Evolutionary conservation across 257 asterid species (phyloP).

Genomic region (Pogostemon cablin): DNA sequence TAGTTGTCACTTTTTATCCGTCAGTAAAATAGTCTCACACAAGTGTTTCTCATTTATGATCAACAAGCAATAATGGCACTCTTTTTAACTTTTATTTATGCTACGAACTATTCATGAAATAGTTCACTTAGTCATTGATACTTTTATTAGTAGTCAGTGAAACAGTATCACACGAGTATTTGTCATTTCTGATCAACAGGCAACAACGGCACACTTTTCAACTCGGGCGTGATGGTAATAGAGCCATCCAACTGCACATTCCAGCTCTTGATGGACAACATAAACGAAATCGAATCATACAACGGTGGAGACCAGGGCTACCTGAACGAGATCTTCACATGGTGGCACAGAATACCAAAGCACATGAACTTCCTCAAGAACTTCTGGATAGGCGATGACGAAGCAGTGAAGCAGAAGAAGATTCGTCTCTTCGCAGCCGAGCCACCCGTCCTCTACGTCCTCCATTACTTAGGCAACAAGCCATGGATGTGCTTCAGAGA

Average conservation of each 20-base stretch:
- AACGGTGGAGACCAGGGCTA: conserved; percentile 96
- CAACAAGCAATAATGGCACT: no score
- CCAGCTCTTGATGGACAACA: conserved; percentile 76
- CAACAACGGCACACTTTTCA: conserved; percentile 85
- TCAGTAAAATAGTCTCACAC: no score
- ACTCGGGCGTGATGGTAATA: conserved; percentile 89
- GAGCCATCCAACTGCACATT: conserved; percentile 93
- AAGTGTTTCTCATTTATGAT: no score
- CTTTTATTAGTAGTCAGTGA: no score
- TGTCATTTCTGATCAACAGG: conserved; percentile 31
- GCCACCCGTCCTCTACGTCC: conserved; percentile 75
- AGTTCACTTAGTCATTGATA: no score
- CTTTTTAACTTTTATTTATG: no score
- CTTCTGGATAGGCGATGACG: conserved; percentile 91
- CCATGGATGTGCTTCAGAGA: conserved; percentile 93
- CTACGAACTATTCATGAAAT: no score
- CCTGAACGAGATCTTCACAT: conserved; percentile 75
- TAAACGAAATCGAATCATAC: conserved; percentile 79
- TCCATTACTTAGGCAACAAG: conserved; percentile 79
- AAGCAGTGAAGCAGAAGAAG: conserved; percentile 56
- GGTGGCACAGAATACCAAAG: conserved; percentile 95
- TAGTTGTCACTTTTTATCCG: no score
- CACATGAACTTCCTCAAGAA: conserved; percentile 85
- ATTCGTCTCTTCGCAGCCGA: conserved; percentile 62
- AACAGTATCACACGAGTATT: no score